Evolutionary conservation across 768 basidiomycete species (phyloP).

Genomic region (Lactarius indigo): DNA sequence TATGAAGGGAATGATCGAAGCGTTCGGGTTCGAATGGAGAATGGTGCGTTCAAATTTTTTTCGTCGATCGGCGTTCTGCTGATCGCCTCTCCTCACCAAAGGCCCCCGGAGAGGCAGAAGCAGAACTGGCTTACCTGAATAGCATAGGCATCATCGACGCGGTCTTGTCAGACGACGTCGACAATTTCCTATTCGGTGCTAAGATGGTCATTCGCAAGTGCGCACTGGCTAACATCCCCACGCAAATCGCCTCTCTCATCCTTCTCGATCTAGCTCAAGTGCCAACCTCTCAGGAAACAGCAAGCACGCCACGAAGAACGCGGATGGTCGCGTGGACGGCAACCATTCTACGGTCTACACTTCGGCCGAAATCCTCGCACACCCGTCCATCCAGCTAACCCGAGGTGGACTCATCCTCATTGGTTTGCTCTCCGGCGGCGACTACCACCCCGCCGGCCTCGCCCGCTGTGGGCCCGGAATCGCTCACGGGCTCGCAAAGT

Average conservation of each 20-base stretch:
- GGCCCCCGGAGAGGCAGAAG: constrained; percentile 95
- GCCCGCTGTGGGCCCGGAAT: constrained; percentile 64
- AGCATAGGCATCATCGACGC: constrained; percentile 80
- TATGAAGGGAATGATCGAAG: constrained; percentile 75
- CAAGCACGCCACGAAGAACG: constrained; percentile 57
- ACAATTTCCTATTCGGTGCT: constrained; percentile 89
- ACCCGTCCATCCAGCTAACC: constrained; percentile 50
- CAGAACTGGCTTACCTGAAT: constrained; percentile 86
- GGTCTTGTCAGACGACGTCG: constrained; percentile 89
- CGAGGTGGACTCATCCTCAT: constrained; percentile 73
- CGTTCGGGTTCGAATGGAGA: constrained; percentile 78
- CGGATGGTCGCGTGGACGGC: constrained; percentile 69
- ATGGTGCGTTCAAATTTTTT: constrained; percentile 41
- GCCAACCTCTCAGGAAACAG: constrained; percentile 71
- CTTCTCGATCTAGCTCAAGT: constrained; percentile 47
- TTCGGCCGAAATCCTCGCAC: constrained; percentile 39
- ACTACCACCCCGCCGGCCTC: constrained; percentile 76
- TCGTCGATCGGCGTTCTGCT: constrained; percentile 21
- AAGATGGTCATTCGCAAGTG: constrained; percentile 82
- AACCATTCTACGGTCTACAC: constrained; percentile 53
- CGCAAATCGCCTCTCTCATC: not conserved
- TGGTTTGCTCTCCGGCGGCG: constrained; percentile 83
- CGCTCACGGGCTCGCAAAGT: constrained; percentile 74
- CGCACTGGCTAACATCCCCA: constrained; percentile 20
- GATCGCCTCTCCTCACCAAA: constrained; percentile 35